phyloP scores from a whole-genome alignment of 768 basidiomycete genomes.

The Rhodosporidiobolus odoratus region DNA sequence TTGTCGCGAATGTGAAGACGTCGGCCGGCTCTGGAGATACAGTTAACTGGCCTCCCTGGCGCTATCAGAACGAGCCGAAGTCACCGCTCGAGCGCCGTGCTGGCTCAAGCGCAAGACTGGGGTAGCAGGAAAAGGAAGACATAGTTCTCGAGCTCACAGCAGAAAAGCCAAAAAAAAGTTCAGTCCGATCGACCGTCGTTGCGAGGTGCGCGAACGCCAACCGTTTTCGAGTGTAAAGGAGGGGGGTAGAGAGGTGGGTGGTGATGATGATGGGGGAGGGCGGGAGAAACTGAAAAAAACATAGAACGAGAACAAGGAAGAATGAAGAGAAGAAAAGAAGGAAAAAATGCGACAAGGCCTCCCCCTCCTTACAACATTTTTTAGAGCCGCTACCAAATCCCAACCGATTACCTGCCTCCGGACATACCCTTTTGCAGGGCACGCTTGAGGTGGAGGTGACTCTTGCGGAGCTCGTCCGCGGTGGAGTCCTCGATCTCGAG shows the following conservation, averaged over 20 bases:
- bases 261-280: no score
- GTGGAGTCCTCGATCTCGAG: conserved; percentile 94
- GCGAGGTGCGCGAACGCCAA: background rate
- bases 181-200: conserved; percentile 10
- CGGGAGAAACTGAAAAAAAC: conserved; percentile 1
- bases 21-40: no score
- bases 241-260: background rate
- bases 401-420: conserved; percentile 24
- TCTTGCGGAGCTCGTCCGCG: conserved; percentile 91
- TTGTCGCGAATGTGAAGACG: no score
- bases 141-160: no score
- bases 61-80: no score
- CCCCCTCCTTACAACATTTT: background rate
- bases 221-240: background rate
- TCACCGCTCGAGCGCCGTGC: no score
- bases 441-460: conserved; percentile 89
- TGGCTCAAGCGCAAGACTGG: no score
- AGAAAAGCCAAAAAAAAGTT: background rate
- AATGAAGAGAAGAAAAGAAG: background rate
- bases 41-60: no score
- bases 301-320: background rate
- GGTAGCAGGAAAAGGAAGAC: no score
- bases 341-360: background rate
- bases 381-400: background rate
- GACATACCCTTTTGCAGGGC: conserved; percentile 74